Conservation (phyloP, 1,284 basidiomycete genomes). For the Leccinum ponderosum region DNA sequence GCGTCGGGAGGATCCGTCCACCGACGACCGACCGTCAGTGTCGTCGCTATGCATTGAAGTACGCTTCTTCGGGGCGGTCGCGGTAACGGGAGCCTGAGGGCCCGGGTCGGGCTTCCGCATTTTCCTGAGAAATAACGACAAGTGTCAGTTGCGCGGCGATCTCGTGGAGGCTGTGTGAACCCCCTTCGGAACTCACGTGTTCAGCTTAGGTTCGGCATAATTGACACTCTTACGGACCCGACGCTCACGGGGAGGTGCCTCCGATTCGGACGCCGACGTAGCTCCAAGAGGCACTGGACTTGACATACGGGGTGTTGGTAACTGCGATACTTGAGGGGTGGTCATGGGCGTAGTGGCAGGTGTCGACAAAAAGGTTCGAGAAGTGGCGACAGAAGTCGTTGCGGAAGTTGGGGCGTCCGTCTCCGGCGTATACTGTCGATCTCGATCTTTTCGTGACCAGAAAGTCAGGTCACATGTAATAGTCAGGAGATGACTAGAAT, state of each 20-base stretch:
- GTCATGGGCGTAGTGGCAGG: constrained; percentile 43
- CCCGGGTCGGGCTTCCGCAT: constrained; percentile 82
- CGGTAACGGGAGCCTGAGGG: constrained; percentile 34
- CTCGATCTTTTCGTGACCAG: constrained; percentile 37
- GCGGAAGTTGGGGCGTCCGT: constrained; percentile 36
- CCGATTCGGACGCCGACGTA: constrained; percentile 37
- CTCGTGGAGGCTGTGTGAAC: constrained; percentile 1
- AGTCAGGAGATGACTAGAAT: neutral
- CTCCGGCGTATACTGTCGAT: constrained; percentile 41
- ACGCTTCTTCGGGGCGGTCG: constrained; percentile 33
- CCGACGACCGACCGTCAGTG: constrained; percentile 29
- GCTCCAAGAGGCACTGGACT: constrained; percentile 46
- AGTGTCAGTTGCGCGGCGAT: constrained; percentile 12
- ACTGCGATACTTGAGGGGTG: constrained; percentile 33
- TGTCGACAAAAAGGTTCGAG: constrained; percentile 43
- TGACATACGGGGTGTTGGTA: constrained; percentile 48
- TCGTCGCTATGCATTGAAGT: constrained; percentile 33
- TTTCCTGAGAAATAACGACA: constrained; percentile 54
- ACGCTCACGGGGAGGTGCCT: constrained; percentile 53
- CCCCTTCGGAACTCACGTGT: constrained; percentile 63
- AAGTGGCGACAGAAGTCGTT: constrained; percentile 37
- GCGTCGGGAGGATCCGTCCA: constrained; percentile 19
- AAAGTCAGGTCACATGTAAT: constrained; percentile 10
- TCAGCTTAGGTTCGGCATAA: constrained; percentile 87
- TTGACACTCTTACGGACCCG: constrained; percentile 80